Evolutionary conservation across 805 yeast genomes (phyloP), one percentile per base, ranked within the genome.

Genomic region (Candida hungchunana): DNA sequence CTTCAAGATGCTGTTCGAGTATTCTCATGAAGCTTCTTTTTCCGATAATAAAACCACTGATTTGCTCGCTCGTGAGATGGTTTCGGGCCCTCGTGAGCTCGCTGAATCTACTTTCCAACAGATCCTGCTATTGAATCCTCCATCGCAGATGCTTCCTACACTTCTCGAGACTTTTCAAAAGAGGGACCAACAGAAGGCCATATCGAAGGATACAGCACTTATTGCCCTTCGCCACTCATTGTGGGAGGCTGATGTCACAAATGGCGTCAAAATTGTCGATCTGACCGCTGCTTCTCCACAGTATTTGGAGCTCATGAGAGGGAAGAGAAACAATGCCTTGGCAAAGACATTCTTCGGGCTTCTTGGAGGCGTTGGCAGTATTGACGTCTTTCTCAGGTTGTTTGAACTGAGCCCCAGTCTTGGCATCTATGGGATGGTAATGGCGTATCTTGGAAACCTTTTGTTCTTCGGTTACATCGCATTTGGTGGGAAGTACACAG

Each of bases 181-280:
- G 19, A 32, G 35, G 17, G 24, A 34, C 16, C 32, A 32, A 11
- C 23, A 26, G 5, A 3, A 10, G 10, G 22, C 31, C 11, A 32
- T 43, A 4, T 12, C 34, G 2, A 32, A 14, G 16, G 30, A 35
- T 4, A 22, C 15, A n/a, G 42, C 36, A 10, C 14, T 37, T 17
- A 12, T 36, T 25, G 44, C 44, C 1, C 36, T 43, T 4, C 42
- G 42, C 13, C 32, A 26, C 8, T 39, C 40, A 5, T 18, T 43
- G 10, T 40, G 44, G 44, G 44, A 43, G 11, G 47, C 40, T 4
- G 44, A 40, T 20, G 33, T 43, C 14, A 32, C 29, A 14, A 43
- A 64, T 27, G 85, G 88, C 0, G 56, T 81, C 26, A 64, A 66
- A 31, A 56, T 81, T 29, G 64, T 84, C 16, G 84, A 80, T 42